Evolutionary conservation across 495 filamentous ascomycete species (phyloP), one percentile per base, ranked within the genome.

Genomic region (Haplographium delicatum): DNA sequence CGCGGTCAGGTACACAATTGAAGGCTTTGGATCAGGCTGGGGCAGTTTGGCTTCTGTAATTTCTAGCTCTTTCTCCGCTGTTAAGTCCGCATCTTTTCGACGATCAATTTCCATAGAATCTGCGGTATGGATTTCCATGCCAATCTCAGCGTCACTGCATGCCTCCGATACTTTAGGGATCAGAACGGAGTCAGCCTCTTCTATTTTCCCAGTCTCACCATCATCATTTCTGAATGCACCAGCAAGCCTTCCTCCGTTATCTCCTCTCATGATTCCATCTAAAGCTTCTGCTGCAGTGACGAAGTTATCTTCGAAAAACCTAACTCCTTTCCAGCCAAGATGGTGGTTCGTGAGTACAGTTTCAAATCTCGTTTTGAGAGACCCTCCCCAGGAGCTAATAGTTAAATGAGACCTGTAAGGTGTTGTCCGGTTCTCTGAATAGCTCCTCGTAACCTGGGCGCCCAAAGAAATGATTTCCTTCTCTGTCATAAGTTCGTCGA

Each of bases 401-500:
- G 78, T 76, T 33, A 97, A 62, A 64, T 91, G 83, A 2, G 80
- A 69, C 26, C 81, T 79, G 59, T 74, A 88, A 7, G 61, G 64
- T 7, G 84, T 72, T 39, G 75, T 78, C 34, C 73, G 78, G 63
- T 95, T 96, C 57, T 94, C 85, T 3, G 91, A 89, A 70, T 99
- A 97, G 55, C 76, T 82, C 18, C 94, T 74, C 2, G 88, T 93
- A 47, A 99, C 66, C 66, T 99, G 93, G 22, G 77, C 76, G 2
- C 75, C 80, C 8, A 98, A 75, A 2, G 89, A 96, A 6, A 86
- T 81, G 15, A 88, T 71, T 62, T 99, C 94, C 45, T 84, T 80
- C 0, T 86, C 81, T 23, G 69, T 72, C 93, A 99, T 99, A 59
- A 91, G 71, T 9, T 86, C 76, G 56, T 99, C 89, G 56, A 91